These are phyloP conservation scores for Yarrowia hollandica DNA, from an alignment of 805 yeast species.

Conservation along the genomic window DNA sequence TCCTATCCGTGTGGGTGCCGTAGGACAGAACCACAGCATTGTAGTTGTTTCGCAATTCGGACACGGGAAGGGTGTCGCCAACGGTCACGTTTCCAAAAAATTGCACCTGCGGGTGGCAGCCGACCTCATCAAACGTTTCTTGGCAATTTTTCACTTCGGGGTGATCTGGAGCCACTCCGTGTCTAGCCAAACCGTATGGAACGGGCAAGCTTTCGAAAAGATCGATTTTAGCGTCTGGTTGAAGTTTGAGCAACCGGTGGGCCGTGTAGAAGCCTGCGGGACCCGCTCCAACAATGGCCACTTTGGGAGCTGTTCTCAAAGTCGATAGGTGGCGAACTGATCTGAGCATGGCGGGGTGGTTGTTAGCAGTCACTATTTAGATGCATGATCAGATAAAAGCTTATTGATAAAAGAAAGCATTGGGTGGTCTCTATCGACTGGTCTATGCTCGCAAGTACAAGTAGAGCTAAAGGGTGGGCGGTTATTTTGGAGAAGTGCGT, in stretches of 20 bases:
- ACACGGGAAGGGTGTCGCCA: conserved; percentile 61
- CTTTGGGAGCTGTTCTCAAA: conserved; percentile 32
- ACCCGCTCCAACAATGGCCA: conserved; percentile 91
- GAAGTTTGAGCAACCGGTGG: conserved; percentile 60
- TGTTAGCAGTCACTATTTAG: not conserved
- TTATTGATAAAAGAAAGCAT: not conserved
- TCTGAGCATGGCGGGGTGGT: conserved; percentile 11
- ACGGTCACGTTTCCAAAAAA: conserved; percentile 73
- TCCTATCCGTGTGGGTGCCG: conserved; percentile 65
- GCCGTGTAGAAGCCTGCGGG: conserved; percentile 96
- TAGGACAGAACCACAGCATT: conserved; percentile 78
- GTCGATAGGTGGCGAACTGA: conserved; percentile 13
- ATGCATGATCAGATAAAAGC: conserved; percentile 21
- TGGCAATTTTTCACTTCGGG: conserved; percentile 83
- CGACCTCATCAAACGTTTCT: conserved; percentile 64
- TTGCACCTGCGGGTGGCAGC: conserved; percentile 44
- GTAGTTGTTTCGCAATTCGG: conserved; percentile 54
- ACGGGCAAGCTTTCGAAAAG: conserved; percentile 83
- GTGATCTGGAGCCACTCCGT: conserved; percentile 99
- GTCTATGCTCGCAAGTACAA: too few relatives aligned
- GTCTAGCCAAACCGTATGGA: conserved; percentile 88
- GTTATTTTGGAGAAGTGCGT: too few relatives aligned
- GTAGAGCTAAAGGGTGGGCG: too few relatives aligned
- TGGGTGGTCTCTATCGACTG: too few relatives aligned
- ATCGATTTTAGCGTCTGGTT: conserved; percentile 54